Percentiles rank a stretch among this genome's conserved stretches.
Evolutionary conservation across 805 yeast species (phyloP).

Genomic region (Barnettozyma vustinii): DNA sequence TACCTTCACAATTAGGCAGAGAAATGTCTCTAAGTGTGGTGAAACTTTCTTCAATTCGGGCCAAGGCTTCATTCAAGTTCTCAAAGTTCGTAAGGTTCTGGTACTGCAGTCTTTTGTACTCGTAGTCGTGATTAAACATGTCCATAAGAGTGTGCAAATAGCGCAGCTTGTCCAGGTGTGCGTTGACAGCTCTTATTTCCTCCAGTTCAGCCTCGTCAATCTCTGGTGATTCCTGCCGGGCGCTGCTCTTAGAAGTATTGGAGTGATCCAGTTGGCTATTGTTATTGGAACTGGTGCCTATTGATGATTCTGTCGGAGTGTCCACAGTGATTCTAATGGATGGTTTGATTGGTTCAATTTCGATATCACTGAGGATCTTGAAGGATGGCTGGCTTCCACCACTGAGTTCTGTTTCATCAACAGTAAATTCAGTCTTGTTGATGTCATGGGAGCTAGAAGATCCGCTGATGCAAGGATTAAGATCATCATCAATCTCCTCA

Average conservation of each 20-base stretch:
- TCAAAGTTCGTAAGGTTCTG: slow-evolving; percentile 10
- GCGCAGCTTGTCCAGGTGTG: slow-evolving; percentile 7
- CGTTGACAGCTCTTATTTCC: slow-evolving; percentile 15
- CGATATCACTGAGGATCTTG: slow-evolving; percentile 15
- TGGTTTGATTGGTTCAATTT: slow-evolving; percentile 20
- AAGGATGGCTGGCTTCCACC: neutral
- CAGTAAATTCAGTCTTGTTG: neutral
- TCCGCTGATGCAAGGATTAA: neutral
- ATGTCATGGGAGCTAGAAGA: neutral
- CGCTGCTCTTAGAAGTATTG: neutral
- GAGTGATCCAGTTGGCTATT: neutral
- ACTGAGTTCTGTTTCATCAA: neutral
- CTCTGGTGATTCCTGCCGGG: slow-evolving; percentile 4
- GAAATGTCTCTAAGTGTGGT: slow-evolving; percentile 2
- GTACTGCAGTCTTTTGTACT: slow-evolving; percentile 12
- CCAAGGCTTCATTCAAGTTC: slow-evolving; percentile 8
- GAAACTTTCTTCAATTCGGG: slow-evolving; percentile 5
- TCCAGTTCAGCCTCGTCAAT: slow-evolving; percentile 19
- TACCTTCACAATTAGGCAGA: slow-evolving; percentile 9
- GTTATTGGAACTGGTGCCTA: neutral
- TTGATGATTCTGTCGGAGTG: slow-evolving; percentile 2
- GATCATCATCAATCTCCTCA: neutral
- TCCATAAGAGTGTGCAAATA: slow-evolving; percentile 7
- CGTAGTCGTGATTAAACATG: slow-evolving; percentile 21
- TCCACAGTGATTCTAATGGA: slow-evolving; percentile 2